These are phyloP conservation scores for Pichia sp. DNA, from an alignment of 1,139 yeast species.

Conservation along the genomic window DNA sequence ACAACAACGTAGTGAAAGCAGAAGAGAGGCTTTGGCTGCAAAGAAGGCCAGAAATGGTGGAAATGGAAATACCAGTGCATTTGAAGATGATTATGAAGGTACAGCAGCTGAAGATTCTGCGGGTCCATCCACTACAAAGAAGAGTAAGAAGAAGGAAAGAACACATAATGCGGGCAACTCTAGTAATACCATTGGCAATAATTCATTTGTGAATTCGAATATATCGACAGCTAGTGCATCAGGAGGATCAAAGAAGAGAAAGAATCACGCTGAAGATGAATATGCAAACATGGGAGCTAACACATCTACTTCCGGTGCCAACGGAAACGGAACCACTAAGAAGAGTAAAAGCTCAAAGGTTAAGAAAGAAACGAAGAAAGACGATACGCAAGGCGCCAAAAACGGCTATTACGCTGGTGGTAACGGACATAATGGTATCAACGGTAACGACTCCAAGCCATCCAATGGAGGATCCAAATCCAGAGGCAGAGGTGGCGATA, in stretches of 20 bases:
- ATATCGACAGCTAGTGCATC: too few species aligned
- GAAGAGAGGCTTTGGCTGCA: conserved; percentile 92
- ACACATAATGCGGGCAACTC: too few species aligned
- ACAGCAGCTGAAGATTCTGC: conserved; percentile 26
- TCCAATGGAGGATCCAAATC: conserved; percentile 3
- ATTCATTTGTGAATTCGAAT: too few species aligned
- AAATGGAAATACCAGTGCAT: neutral
- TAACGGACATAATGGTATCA: too few species aligned
- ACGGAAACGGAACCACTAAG: neutral
- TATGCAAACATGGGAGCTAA: neutral
- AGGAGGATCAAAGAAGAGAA: conserved; percentile 7
- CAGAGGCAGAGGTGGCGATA: conserved; percentile 15
- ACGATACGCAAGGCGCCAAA: too few species aligned
- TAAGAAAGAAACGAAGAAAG: conserved; percentile 4
- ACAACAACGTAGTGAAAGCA: conserved; percentile 71
- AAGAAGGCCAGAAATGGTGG: conserved; percentile 50
- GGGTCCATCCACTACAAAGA: conserved; percentile 9
- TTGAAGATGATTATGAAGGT: conserved; percentile 39
- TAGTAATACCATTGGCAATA: too few species aligned
- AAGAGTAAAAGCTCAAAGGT: conserved; percentile 5
- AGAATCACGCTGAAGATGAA: neutral
- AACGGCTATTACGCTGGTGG: too few species aligned
- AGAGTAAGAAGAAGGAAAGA: neutral
- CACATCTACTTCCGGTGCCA: neutral
- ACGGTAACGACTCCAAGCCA: too few species aligned